Conservation (phyloP, 257 asterid species). For the Solanum paucissectum region DNA sequence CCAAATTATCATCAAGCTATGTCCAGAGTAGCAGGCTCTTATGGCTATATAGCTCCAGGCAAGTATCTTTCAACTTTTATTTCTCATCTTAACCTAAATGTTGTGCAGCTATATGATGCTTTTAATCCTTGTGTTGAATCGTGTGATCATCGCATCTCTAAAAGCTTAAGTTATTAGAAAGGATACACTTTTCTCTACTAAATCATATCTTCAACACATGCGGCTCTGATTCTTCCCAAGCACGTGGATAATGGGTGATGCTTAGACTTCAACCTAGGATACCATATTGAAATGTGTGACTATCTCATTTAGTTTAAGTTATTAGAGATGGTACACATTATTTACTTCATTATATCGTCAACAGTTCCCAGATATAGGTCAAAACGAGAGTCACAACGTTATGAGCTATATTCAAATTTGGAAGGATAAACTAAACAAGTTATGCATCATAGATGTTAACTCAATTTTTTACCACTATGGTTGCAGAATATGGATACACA, state of each 20-base stretch:
- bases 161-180: not conserved
- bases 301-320: not conserved
- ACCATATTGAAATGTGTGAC: not conserved
- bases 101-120: not conserved
- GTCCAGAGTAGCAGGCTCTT: conserved; percentile 87
- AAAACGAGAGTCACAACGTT: not conserved
- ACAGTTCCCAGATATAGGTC: not conserved
- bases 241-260: not conserved
- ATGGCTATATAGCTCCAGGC: conserved; percentile 97
- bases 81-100: not conserved
- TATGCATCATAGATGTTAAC: not conserved
- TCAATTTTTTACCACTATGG: not conserved
- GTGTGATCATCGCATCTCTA: not conserved
- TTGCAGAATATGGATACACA: conserved; percentile 83
- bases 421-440: not conserved
- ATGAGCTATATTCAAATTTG: not conserved
- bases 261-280: not conserved
- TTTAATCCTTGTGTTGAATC: not conserved
- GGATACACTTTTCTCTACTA: not conserved
- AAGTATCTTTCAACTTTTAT: conserved; percentile 10
- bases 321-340: not conserved
- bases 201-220: not conserved
- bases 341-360: not conserved
- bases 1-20: conserved; percentile 82
- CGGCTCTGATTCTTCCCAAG: not conserved